These are phyloP conservation scores for Penicillium decumbens DNA, from an alignment of 2,329 filamentous ascomycete genomes.

Conservation along the genomic window DNA sequence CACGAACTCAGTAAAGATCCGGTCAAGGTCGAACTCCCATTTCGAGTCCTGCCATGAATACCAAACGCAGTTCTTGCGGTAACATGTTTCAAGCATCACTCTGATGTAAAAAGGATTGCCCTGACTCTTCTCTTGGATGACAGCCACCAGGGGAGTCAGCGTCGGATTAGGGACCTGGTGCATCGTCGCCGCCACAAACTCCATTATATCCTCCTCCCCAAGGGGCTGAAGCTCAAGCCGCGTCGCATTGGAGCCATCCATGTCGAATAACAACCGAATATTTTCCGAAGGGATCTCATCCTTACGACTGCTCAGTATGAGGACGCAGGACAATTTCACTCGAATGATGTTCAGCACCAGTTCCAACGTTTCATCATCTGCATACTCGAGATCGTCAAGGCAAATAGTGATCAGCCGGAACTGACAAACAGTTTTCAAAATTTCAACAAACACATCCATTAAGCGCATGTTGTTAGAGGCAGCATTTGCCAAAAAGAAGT, in stretches of 20 bases:
- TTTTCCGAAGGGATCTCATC: constrained; percentile 56
- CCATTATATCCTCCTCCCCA: constrained; percentile 70
- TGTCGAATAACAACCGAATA: constrained; percentile 39
- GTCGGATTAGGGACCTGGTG: constrained; percentile 65
- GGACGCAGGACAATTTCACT: constrained; percentile 72
- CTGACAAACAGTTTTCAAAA: constrained; percentile 72
- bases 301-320: constrained; percentile 71
- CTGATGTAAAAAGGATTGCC: constrained; percentile 89
- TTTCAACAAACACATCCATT: constrained; percentile 83
- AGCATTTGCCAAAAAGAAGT: constrained; percentile 40
- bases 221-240: constrained; percentile 69
- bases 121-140: constrained; percentile 81
- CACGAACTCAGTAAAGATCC: constrained; percentile 78
- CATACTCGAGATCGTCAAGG: constrained; percentile 85
- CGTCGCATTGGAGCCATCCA: constrained; percentile 57
- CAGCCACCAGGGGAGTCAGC: constrained; percentile 70
- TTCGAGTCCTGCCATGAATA: constrained; percentile 78
- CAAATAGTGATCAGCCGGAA: constrained; percentile 86
- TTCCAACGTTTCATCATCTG: constrained; percentile 80
- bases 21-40: constrained; percentile 83
- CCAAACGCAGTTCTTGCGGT: constrained; percentile 82
- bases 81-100: constrained; percentile 82
- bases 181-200: constrained; percentile 78
- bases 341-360: constrained; percentile 75
- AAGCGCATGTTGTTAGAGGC: constrained; percentile 59